A percentile compares a stretch with the other conserved stretches of the same genome.
Conservation (phyloP, 768 basidiomycete species). For the Rhizopogon rudus region DNA sequence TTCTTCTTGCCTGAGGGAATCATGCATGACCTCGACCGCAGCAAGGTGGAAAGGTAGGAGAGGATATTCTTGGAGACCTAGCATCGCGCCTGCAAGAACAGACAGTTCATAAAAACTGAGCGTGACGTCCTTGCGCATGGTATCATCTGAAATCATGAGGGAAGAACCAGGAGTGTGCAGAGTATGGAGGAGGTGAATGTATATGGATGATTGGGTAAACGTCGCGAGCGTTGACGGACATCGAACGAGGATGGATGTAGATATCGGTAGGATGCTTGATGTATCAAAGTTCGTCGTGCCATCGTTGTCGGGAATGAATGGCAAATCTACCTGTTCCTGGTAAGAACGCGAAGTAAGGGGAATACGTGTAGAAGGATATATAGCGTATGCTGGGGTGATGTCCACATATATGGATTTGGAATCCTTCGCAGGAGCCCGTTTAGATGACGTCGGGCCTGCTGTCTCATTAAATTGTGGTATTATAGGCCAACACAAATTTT, state of each 20-base stretch:
- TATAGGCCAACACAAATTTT: constrained; percentile 56
- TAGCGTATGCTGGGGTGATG: constrained; percentile 42
- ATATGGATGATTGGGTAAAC: constrained; percentile 42
- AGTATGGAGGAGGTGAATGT: constrained; percentile 57
- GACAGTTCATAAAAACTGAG: constrained; percentile 67
- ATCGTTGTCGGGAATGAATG: constrained; percentile 30
- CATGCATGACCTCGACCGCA: constrained; percentile 60
- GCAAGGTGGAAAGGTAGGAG: constrained; percentile 71
- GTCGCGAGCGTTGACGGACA: constrained; percentile 40
- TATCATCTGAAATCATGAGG: constrained; percentile 25
- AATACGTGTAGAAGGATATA: constrained; percentile 38
- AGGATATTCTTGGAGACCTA: constrained; percentile 42
- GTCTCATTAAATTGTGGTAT: constrained; percentile 25
- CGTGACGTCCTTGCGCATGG: constrained; percentile 50
- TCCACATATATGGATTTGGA: constrained; percentile 29
- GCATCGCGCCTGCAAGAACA: constrained; percentile 43
- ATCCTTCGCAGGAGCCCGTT: constrained; percentile 27
- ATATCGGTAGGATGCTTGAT: constrained; percentile 47
- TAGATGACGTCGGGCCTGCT: constrained; percentile 20
- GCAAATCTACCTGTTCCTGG: constrained; percentile 18
- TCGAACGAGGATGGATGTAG: constrained; percentile 55
- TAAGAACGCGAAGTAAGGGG: constrained; percentile 36
- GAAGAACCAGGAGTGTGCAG: constrained; percentile 39
- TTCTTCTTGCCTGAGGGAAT: constrained; percentile 29
- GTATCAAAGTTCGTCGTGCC: constrained; percentile 20